Conservation (phyloP, 345 rosid species). For the Ailanthus altissimus region DNA sequence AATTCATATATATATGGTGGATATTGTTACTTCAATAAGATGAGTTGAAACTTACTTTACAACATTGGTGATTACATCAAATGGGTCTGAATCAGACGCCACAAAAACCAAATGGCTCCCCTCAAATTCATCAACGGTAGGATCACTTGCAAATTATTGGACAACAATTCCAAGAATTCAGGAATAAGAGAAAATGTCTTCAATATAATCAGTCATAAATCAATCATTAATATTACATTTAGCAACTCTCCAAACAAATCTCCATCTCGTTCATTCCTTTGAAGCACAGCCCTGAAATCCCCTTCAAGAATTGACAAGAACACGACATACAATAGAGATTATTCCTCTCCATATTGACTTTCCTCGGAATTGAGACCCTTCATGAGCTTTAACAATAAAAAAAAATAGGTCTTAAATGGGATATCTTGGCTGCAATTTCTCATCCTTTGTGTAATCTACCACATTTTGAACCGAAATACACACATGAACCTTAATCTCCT, state of each 20-base stretch:
- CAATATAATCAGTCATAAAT: not conserved
- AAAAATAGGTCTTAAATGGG: conserved; percentile 67
- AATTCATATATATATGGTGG: no score
- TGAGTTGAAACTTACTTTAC: conserved; percentile 43
- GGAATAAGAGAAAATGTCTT: not conserved
- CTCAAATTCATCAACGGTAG: conserved; percentile 50
- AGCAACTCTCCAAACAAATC: conserved; percentile 69
- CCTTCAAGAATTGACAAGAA: conserved; percentile 67
- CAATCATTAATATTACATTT: not conserved
- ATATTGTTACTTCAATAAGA: no score
- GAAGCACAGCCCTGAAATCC: conserved; percentile 68
- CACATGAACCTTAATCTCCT: conserved; percentile 72
- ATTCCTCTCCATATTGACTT: conserved; percentile 23
- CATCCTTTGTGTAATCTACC: conserved; percentile 87
- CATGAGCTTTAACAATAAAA: conserved; percentile 48
- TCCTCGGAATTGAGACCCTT: conserved; percentile 43
- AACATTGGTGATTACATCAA: conserved; percentile 58
- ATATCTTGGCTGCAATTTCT: conserved; percentile 54
- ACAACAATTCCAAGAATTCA: conserved; percentile 9
- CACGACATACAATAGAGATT: conserved; percentile 41
- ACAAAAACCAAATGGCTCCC: conserved; percentile 61
- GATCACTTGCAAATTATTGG: conserved; percentile 46
- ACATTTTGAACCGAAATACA: conserved; percentile 64
- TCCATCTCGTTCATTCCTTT: conserved; percentile 61
- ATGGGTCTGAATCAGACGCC: conserved; percentile 64